Evolutionary conservation across 306 rosid species (phyloP).

Genomic region (Macrotyloma uniflorum): DNA sequence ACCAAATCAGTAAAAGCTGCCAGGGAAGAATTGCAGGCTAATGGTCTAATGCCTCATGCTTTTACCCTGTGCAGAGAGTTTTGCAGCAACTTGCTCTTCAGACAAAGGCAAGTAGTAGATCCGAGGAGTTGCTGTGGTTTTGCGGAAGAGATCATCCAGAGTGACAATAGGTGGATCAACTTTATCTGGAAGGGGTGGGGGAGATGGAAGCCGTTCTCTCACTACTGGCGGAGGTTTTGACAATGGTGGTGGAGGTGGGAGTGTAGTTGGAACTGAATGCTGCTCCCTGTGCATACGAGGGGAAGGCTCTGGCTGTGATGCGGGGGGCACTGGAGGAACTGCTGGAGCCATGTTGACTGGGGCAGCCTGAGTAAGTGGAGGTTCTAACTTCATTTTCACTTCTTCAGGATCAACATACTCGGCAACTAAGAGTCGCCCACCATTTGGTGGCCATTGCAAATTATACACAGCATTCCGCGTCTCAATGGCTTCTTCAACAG

Average conservation of each 20-base stretch:
- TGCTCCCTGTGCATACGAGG: slow-evolving; percentile 51
- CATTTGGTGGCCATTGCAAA: slow-evolving; percentile 97
- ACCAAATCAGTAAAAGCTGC: slow-evolving; percentile 31
- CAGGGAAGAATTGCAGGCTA: slow-evolving; percentile 31
- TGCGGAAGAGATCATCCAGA: slow-evolving; percentile 88
- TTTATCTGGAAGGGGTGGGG: slow-evolving; percentile 72
- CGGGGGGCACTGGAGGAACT: slow-evolving; percentile 51
- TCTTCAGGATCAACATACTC: slow-evolving; percentile 93
- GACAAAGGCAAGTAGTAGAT: slow-evolving; percentile 93
- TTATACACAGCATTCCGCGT: slow-evolving; percentile 91
- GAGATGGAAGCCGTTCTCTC: slow-evolving; percentile 86
- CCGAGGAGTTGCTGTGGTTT: slow-evolving; percentile 89
- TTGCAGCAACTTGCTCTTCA: slow-evolving; percentile 79
- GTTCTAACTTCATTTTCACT: slow-evolving; percentile 69
- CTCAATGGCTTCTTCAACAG: slow-evolving; percentile 81
- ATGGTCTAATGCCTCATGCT: slow-evolving; percentile 46
- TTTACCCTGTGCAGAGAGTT: slow-evolving; percentile 66
- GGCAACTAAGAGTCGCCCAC: slow-evolving; percentile 82
- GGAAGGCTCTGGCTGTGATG: slow-evolving; percentile 54
- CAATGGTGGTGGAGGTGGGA: slow-evolving; percentile 60
- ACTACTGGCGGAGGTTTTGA: slow-evolving; percentile 57
- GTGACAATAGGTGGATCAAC: slow-evolving; percentile 83
- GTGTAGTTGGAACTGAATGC: slow-evolving; percentile 42
- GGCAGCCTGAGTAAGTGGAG: slow-evolving; percentile 63
- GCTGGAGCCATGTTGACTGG: slow-evolving; percentile 52